These are phyloP conservation scores for Trichoderma sp. DNA, from an alignment of 2,329 filamentous ascomycete genomes.

Conservation along the genomic window DNA sequence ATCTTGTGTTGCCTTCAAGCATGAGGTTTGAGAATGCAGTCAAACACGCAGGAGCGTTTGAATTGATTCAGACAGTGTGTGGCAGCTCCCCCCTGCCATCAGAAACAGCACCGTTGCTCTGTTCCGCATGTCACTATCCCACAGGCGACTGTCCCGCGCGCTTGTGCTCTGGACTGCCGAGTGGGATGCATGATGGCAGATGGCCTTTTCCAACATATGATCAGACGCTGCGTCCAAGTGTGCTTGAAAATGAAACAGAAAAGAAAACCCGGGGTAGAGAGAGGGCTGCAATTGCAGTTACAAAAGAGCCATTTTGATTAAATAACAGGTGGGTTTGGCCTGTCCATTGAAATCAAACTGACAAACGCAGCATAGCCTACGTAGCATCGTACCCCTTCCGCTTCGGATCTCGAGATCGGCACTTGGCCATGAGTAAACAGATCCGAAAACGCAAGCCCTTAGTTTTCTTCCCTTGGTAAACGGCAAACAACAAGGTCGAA, in stretches of 20 bases:
- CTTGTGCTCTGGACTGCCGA: not conserved
- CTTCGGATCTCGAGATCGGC: not conserved
- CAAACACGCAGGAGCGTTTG: not conserved
- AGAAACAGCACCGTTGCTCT: not conserved
- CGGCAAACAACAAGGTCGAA: not conserved
- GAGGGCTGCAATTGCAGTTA: not conserved
- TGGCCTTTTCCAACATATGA: not conserved
- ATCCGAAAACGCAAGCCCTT: not conserved
- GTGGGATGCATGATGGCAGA: conserved; percentile 3
- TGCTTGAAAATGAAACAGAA: not conserved
- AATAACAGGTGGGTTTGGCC: not conserved
- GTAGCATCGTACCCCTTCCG: not conserved
- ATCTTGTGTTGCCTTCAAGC: not conserved
- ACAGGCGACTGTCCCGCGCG: not conserved
- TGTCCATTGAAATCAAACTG: not conserved
- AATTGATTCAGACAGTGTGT: not conserved
- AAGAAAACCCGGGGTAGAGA: conserved; percentile 9
- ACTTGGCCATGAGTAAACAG: not conserved
- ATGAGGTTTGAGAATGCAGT: not conserved
- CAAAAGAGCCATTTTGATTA: not conserved
- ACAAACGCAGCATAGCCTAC: not conserved
- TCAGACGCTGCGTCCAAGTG: not conserved
- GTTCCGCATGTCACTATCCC: not conserved
- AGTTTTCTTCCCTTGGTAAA: not conserved
- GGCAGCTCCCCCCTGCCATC: not conserved